Conservation (phyloP, 495 filamentous ascomycete species). For the Aspergillus wentii region DNA sequence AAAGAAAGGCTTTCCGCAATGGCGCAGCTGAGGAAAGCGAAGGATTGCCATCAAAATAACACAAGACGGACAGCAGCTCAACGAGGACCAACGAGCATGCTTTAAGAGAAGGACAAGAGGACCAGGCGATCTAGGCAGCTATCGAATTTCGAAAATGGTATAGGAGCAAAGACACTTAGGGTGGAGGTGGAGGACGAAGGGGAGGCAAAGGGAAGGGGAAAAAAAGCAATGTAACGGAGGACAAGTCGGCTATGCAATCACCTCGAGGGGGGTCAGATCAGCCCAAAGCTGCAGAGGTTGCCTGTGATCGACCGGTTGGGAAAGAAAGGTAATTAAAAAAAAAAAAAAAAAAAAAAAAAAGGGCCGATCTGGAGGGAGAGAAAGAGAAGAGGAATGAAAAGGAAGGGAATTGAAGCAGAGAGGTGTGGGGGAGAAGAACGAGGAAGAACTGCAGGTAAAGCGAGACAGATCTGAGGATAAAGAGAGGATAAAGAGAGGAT, state of each 20-base stretch:
- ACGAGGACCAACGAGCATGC: no score
- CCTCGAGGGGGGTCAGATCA: no score
- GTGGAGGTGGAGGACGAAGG: slow-evolving; percentile 4
- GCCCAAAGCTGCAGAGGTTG: no score
- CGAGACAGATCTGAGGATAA: slow-evolving; percentile 1
- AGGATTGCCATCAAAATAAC: no score
- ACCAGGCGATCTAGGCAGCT: no score
- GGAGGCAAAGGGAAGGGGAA: slow-evolving; percentile 7
- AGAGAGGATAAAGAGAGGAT: neutral
- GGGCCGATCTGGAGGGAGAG: neutral
- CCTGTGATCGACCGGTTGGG: no score
- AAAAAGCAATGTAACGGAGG: slow-evolving; percentile 10
- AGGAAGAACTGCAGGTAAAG: slow-evolving; percentile 6
- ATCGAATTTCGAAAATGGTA: no score
- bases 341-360: slow-evolving; percentile 14
- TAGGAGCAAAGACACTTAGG: slow-evolving; percentile 1
- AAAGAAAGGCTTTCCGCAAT: no score
- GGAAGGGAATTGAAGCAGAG: neutral
- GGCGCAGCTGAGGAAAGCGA: no score
- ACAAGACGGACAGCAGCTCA: no score
- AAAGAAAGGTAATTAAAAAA: no score
- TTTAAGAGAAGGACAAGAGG: no score
- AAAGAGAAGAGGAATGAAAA: slow-evolving; percentile 1
- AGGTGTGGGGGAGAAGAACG: slow-evolving; percentile 1
- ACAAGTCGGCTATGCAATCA: slow-evolving; percentile 19